Evolutionary conservation across 148 eudicot species (phyloP).

Genomic region (Rhododendron ovatum): DNA sequence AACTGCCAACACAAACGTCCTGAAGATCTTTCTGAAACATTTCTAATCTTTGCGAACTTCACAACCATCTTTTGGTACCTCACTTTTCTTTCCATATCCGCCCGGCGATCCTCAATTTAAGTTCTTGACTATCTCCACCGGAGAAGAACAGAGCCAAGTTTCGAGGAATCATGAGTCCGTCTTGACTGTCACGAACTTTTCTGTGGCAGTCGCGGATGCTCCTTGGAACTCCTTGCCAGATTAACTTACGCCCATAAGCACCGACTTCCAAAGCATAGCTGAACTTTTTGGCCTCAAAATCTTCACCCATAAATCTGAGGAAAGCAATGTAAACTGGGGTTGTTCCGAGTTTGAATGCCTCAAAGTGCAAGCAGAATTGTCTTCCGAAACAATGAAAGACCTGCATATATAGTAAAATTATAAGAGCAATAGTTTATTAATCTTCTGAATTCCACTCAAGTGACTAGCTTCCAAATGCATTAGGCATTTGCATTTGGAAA

Average conservation of each 20-base stretch:
- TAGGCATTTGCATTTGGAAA: neutral
- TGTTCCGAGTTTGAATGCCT: slow-evolving; percentile 49
- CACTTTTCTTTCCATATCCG: slow-evolving; percentile 43
- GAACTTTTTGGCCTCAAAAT: slow-evolving; percentile 43
- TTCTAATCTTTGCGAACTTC: neutral
- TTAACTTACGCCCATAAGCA: slow-evolving; percentile 38
- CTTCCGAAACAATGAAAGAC: slow-evolving; percentile 59
- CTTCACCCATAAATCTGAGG: slow-evolving; percentile 63
- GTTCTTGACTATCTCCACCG: slow-evolving; percentile 42
- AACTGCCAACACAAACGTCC: neutral
- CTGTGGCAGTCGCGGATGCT: slow-evolving; percentile 53
- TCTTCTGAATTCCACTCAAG: neutral
- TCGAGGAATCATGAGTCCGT: slow-evolving; percentile 55
- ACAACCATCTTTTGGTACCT: neutral
- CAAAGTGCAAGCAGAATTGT: slow-evolving; percentile 53
- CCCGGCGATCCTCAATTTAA: slow-evolving; percentile 43
- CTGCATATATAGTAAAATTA: slow-evolving; percentile 16
- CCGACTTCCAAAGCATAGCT: slow-evolving; percentile 54
- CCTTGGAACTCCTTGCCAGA: slow-evolving; percentile 61
- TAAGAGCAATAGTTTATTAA: neutral
- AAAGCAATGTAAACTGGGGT: slow-evolving; percentile 59
- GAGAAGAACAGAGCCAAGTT: slow-evolving; percentile 50
- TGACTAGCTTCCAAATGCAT: neutral
- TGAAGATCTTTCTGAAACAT: neutral
- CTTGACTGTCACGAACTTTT: slow-evolving; percentile 51